These are phyloP conservation scores for Cutaneotrichosporon sp. DNA, from an alignment of 1,284 basidiomycete genomes.

Conservation along the genomic window DNA sequence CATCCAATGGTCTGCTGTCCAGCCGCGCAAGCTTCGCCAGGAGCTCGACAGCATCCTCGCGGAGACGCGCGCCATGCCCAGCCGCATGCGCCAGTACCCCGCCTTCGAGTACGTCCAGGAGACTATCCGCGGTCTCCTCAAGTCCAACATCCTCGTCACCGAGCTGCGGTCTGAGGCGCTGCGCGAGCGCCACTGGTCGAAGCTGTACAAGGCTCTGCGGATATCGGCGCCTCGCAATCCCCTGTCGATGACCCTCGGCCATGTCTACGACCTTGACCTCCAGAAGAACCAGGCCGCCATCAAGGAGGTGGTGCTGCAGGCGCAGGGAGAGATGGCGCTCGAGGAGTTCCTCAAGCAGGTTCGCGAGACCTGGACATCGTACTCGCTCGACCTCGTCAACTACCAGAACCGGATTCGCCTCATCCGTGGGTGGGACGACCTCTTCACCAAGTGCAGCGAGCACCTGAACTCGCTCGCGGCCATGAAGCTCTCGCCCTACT, in stretches of 20 bases:
- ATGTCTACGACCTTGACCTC: constrained; percentile 96
- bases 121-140: constrained; percentile 77
- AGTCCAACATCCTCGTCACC: constrained; percentile 82
- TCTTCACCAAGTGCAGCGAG: constrained; percentile 95
- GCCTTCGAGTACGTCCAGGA: constrained; percentile 99
- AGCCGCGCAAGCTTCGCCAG: constrained; percentile 91
- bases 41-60: constrained; percentile 84
- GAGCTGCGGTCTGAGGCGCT: constrained; percentile 97
- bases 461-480: constrained; percentile 93
- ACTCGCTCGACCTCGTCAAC: constrained; percentile 93
- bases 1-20: constrained; percentile 82
- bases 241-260: constrained; percentile 87
- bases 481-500: constrained; percentile 97
- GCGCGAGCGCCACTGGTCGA: constrained; percentile 98
- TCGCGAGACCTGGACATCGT: constrained; percentile 95
- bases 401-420: constrained; percentile 99
- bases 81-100: constrained; percentile 97
- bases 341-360: constrained; percentile 95
- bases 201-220: constrained; percentile 89
- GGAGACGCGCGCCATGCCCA: constrained; percentile 98
- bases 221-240: constrained; percentile 65
- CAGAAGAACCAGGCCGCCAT: constrained; percentile 88
- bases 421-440: constrained; percentile 96
- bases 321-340: constrained; percentile 97
- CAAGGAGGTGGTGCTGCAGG: constrained; percentile 93